A percentile compares a stretch with the other conserved stretches of the same genome.
These are phyloP conservation scores for Pichia nakasei DNA, from an alignment of 805 yeast genomes.

Conservation along the genomic window DNA sequence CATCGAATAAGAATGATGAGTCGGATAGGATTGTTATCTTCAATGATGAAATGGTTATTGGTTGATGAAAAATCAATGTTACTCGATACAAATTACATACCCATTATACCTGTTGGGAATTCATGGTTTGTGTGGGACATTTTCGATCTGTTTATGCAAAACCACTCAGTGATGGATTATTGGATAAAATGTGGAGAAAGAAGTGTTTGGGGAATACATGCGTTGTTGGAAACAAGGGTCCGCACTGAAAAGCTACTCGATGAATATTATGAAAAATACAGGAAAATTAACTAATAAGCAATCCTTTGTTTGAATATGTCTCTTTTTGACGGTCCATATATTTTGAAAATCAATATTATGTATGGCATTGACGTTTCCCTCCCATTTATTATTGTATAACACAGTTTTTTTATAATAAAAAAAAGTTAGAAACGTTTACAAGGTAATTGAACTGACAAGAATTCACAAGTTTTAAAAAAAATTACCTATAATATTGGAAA, in stretches of 20 bases:
- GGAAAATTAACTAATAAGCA: slow-evolving; percentile 10
- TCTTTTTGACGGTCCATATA: no score
- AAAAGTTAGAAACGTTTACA: no score
- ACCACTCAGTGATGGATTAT: slow-evolving; percentile 61
- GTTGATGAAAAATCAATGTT: slow-evolving; percentile 84
- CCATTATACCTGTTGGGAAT: slow-evolving; percentile 81
- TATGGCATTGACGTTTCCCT: no score
- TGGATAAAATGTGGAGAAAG: slow-evolving; percentile 89
- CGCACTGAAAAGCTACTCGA: slow-evolving; percentile 85
- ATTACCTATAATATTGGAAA: no score
- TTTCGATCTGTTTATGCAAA: slow-evolving; percentile 70
- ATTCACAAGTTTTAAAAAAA: no score
- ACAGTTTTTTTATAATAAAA: no score
- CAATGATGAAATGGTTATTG: slow-evolving; percentile 61
- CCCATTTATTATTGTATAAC: no score
- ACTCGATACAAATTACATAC: slow-evolving; percentile 67
- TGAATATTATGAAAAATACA: slow-evolving; percentile 44
- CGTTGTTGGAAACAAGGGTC: slow-evolving; percentile 79
- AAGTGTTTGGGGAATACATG: slow-evolving; percentile 87
- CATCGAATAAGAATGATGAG: slow-evolving; percentile 78
- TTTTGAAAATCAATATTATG: no score
- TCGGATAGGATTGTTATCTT: slow-evolving; percentile 65
- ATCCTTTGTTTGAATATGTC: no score
- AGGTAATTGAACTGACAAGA: no score
- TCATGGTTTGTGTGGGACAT: slow-evolving; percentile 56